These are phyloP conservation scores for Alloascoidea hylecoeti DNA, from an alignment of 805 yeast species.

Conservation along the genomic window DNA sequence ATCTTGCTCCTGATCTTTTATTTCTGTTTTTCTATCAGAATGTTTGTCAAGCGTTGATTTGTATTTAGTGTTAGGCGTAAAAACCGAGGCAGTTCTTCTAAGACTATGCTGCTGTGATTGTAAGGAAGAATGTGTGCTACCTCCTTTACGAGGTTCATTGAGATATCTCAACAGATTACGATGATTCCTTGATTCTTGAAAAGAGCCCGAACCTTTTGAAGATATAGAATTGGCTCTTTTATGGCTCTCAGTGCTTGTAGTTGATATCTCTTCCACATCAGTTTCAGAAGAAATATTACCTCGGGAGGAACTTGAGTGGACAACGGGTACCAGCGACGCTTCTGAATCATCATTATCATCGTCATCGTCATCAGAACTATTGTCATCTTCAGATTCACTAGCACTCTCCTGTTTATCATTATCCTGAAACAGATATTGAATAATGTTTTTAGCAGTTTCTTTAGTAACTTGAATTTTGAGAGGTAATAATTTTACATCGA, in stretches of 20 bases:
- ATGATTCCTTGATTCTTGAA: no score
- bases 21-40: not conserved
- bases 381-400: constrained; percentile 2
- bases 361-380: constrained; percentile 1
- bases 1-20: constrained; percentile 5
- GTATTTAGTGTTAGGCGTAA: no score
- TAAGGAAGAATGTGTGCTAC: not conserved
- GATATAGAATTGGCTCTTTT: no score
- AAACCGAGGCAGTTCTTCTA: no score
- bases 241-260: no score
- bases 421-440: constrained; percentile 42
- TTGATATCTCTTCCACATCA: not conserved
- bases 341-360: constrained; percentile 4
- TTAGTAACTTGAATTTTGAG: constrained; percentile 47
- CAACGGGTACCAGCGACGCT: no score
- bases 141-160: not conserved
- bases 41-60: not conserved
- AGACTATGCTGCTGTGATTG: not conserved
- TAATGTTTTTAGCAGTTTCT: constrained; percentile 35
- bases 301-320: not conserved
- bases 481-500: constrained; percentile 40
- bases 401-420: constrained; percentile 11
- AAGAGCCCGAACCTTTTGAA: not conserved
- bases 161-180: not conserved
- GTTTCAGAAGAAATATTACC: not conserved